Evolutionary conservation across 1,284 basidiomycete species (phyloP), one percentile per base, ranked within the genome.

Genomic region (Leccinum fallax): DNA sequence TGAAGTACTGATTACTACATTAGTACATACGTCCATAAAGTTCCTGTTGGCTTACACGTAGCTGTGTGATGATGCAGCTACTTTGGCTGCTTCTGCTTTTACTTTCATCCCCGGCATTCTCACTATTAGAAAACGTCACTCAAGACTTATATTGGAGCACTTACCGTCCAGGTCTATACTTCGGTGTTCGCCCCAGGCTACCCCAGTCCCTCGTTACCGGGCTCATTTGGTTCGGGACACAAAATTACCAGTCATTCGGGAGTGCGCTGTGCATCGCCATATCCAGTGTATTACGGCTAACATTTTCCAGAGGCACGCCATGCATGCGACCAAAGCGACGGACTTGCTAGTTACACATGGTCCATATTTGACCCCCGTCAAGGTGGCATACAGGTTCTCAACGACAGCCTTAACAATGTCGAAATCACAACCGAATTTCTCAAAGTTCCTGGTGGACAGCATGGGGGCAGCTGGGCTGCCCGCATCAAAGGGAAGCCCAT

Each of bases 141-240:
- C 82, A 87, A 62, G 86, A 89, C 8, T 76, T 94, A n/a, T 75
- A 94, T 67, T 97, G 95, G 95, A 94, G 94, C 3, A 82, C 92
- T 0, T 97, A 96, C 74, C 82, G 95, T 46, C 94, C 95, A 1
- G 93, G 94, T 71, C 83, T 97, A 32, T 98, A 97, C 79, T 97
- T 98, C 77, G 95, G 95, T 32, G 79, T 98, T 58, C 82, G 93
- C 53, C 92, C 95, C 21, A 85, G 89, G 52, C 78, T 93, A 62
- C 93, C 95, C 1, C 86, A 94, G 67, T 94, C 93, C 13, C 82
- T 97, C 30, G 85, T 96, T 87, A 93, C 92, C 3, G 96, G 95
- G 40, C 83, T 98, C 48, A 86, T 96, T 75, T 98, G 95, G 95
- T 93, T 92, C 75, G 92, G 94, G 26, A 88, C 90, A 5, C 87